Evolutionary conservation across 805 yeast species (phyloP), one percentile per base, ranked within the genome.

Genomic region (Candida endomychidarum): DNA sequence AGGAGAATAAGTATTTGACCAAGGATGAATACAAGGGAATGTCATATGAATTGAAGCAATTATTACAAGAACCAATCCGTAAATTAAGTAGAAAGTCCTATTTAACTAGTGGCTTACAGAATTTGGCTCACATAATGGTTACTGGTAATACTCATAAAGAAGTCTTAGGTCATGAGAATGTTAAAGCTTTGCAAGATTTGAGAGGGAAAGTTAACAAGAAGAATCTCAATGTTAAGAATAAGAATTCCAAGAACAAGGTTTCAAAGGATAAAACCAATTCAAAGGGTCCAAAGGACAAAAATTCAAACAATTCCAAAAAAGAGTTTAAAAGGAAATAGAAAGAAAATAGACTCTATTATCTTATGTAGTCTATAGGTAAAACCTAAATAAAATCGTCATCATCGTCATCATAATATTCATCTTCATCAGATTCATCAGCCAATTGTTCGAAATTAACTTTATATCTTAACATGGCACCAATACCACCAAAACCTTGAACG

Each of bases 401-500:
- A 56, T 79, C 84, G 48, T 82, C 85, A 64, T 81, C 89, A 65
- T 81, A 89, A 62, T 82, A 85, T 63, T 87, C 95, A 46, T 69
- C 75, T 58, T 90, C 97, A 49, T 87, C 95, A 44, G 81, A 74
- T 41, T 87, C 97, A 39, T 88, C 95, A 38, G 73, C 85, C 60
- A 93, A 78, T 74, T 89, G 97, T 65, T 93, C 99, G 57, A 93
- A 93, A 72, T 93, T 93, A 54, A 93, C 93, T 69, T 89, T 89
- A 70, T 93, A 93, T 72, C 99, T 88, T 63, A 93, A 74, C 54
- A 93, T 63, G 43, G 96, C 97, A 65, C 99, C 99, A 51, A 93
- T 79, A 71, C 99, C 99, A 84, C 99, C 99, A 60, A 93, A 93
- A 45, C 99, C 99, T 55, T 81, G 83, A 45, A 85, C 95, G 67